Evolutionary conservation across 106 monocot species (phyloP), one percentile per base, ranked within the genome.

Genomic region (Acorus gramineus): DNA sequence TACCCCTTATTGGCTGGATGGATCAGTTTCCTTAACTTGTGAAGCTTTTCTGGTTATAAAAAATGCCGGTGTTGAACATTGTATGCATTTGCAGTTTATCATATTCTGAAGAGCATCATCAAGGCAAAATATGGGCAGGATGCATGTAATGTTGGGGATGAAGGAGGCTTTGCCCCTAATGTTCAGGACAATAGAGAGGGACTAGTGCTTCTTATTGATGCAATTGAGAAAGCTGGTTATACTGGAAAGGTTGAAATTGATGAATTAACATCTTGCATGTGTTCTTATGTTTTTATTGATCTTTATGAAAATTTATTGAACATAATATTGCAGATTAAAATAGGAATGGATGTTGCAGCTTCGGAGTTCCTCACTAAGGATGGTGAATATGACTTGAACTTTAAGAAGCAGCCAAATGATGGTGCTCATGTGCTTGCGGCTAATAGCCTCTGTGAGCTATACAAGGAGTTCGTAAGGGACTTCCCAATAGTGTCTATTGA

Each of bases 111-210:
- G 66, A 86, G 90, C 60, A 95, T 95, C 65, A 95, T 95, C 61
- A 90, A 90, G 78, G 78, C 94, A 59, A 95, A 95, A 72, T 95
- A 95, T 76, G 94, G 94, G 28, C 94, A 90, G 80, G 94, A 95
- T 84, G 94, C 94, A 52, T 95, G 94, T 78, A 95, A 95, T 80
- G 94, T 95, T 74, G 94, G 94, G 73, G 94, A 95, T 74, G 94
- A 95, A 84, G 94, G 94, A 56, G 94, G 94, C 6, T 95, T 95
- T 80, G 94, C 94, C 60, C 94, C 94, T 11, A 95, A 86, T 74
- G 94, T 95, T 67, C 94, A 90, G 65, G 90, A 95, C 64, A 95
- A 89, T 70, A 77, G 86, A 61, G 94, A 95, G 67, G 94, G 94
- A 50, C 73, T 95, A 59, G 82, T 86, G 54, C 63, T 95, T 64